A percentile compares a stretch with the other conserved stretches of the same genome.
These are phyloP conservation scores for Rhodotorula paludigena DNA, from an alignment of 768 basidiomycete species.

Conservation along the genomic window DNA sequence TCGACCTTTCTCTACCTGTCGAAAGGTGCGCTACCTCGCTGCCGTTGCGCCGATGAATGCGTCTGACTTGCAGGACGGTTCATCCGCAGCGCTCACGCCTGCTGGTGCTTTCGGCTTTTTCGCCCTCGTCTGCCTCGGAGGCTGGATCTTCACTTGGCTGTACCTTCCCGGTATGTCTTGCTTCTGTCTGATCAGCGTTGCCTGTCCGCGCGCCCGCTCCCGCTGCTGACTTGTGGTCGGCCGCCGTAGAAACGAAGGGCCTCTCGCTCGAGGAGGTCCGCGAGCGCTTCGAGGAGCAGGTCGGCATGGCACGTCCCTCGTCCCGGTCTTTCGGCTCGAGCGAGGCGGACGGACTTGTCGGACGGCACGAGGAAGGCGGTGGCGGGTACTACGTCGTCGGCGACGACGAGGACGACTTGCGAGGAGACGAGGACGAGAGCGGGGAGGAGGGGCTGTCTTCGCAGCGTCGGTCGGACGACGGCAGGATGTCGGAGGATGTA, in stretches of 20 bases:
- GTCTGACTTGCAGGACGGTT: neutral
- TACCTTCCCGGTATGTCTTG: constrained; percentile 18
- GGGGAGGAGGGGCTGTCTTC: neutral
- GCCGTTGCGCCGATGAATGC: too few relatives aligned
- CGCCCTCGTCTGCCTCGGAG: constrained; percentile 3
- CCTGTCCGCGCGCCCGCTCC: too few relatives aligned
- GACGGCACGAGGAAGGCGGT: too few relatives aligned
- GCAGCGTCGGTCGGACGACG: too few relatives aligned
- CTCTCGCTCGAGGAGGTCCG: constrained; percentile 19
- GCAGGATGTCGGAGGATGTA: neutral
- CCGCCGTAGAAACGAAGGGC: constrained; percentile 31
- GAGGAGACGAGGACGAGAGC: neutral
- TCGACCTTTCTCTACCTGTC: constrained; percentile 30
- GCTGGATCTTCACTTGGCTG: constrained; percentile 28
- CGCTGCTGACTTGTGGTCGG: neutral
- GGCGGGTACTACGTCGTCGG: neutral
- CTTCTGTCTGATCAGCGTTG: neutral
- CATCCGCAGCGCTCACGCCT: constrained; percentile 22
- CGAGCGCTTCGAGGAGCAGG: constrained; percentile 24
- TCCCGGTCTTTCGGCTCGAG: neutral
- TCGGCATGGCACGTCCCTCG: neutral
- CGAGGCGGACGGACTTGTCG: too few relatives aligned
- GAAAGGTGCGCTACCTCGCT: constrained; percentile 10
- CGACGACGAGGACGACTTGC: neutral
- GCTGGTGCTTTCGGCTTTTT: constrained; percentile 29